phyloP scores from a whole-genome alignment of 108 stramenopile species.

The Fistulifera solaris region DNA sequence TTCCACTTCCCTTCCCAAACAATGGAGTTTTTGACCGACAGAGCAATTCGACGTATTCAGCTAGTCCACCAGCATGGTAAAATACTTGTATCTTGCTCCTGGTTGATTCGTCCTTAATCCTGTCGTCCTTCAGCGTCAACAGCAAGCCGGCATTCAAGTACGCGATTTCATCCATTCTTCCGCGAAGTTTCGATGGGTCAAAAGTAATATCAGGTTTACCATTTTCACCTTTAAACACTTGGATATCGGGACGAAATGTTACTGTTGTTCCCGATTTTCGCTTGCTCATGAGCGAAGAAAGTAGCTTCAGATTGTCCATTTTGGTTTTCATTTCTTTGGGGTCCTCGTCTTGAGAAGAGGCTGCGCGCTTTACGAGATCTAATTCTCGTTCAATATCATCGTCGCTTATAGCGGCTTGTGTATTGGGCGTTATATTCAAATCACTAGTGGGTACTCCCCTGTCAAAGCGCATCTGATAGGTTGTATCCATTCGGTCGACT shows the following conservation, averaged over 20 bases:
- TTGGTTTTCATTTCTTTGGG: conserved; percentile 11
- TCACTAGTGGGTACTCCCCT: conserved; percentile 53
- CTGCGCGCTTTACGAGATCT: conserved; percentile 10
- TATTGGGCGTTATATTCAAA: conserved; percentile 27
- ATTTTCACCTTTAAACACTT: conserved; percentile 86
- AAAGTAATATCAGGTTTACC: conserved; percentile 68
- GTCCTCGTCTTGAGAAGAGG: conserved; percentile 22
- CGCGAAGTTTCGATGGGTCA: conserved; percentile 58
- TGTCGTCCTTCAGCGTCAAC: conserved; percentile 68
- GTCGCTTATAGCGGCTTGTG: conserved; percentile 5
- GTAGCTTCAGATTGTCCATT: conserved; percentile 23
- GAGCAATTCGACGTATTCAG: conserved; percentile 77
- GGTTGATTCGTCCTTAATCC: conserved; percentile 20
- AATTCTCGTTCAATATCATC: conserved; percentile 18
- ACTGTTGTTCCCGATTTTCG: conserved; percentile 67
- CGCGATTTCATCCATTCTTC: conserved; percentile 82
- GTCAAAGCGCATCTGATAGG: conserved; percentile 61
- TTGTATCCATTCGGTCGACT: conserved; percentile 55
- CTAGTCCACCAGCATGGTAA: conserved; percentile 82
- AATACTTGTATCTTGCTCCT: conserved; percentile 30
- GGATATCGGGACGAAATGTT: conserved; percentile 76
- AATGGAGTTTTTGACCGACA: conserved; percentile 75
- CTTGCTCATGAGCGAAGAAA: conserved; percentile 28
- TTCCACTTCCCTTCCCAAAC: conserved; percentile 20
- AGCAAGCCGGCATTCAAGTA: conserved; percentile 87